Base-by-base conservation (phyloP, 164 flowering plant genomes). In the Buxus sempervirens region DNA sequence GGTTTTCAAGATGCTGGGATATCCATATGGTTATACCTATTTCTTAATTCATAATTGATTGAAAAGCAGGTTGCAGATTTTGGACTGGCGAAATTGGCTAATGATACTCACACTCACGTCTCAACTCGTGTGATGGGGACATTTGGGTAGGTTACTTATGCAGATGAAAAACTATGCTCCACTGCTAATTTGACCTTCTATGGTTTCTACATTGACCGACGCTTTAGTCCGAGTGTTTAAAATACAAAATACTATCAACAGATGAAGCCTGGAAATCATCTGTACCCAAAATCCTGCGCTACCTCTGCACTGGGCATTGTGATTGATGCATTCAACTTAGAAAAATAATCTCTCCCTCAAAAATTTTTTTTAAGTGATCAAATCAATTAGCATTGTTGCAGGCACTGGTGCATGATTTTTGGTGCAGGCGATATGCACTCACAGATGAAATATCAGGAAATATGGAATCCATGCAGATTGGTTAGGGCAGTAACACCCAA, bases 41-140 rank as follows among this genome's bases (percentile, higher is more conserved):
- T 3, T 32, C 38, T 32, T 32, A 32, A 7, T 32, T 32, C 38
- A 32, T 1, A 21, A 16, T 53, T 62, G 14, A 36, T 70, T 63
- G 19, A 36, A 41, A 8, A 21, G 58, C 81, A 87, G 95, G 91
- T 89, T 65, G 92, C 96, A 62, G 92, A 89, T 72, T 89, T 89
- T 79, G 96, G 96, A 69, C 85, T 89, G 63, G 92, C 92, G 24
- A 89, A 81, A 69, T 77, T 83, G 60, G 71, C 88, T 21, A 77
- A 80, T 60, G 89, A 83, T 70, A 74, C 71, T 7, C 23, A 73
- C 61, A 81, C 92, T 18, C 89, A 86, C 71, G 89, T 87, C 9
- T 89, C 90, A 36, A 89, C 96, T 66, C 82, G 96, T 45, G 86
- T 89, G 28, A 89, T 89, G 96, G 96, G 96, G 64, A 89, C 96